Base-by-base conservation (phyloP, 805 yeast species). In the Danielia reshetovae region DNA sequence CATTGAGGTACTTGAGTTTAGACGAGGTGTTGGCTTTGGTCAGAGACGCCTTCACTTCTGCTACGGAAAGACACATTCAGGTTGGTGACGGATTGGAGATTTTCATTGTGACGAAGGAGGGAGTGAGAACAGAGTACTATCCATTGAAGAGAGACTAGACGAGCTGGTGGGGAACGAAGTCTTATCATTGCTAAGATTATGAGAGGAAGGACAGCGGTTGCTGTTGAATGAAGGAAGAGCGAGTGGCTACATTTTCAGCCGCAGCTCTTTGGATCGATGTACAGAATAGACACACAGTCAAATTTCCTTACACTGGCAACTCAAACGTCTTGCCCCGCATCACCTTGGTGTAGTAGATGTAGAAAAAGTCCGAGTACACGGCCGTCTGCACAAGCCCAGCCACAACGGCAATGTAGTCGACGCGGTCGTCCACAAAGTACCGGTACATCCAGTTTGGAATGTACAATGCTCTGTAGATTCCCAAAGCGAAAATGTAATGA, bases 21-120 rank as follows among this genome's bases (percentile, higher is more conserved):
- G 96, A 87, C 2, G 95, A 89, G 65, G 97, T 88, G 16, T 68
- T 93, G 52, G 74, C 79, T 49, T 68, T 93, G 45, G 97, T 93
- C 24, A 81, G 79, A 59, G 98, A 93, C 63, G 95, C 98, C 5
- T 93, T 93, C 57, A 72, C 87, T 15, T 87, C 96, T 7, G 98
- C 96, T 14, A 90, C 97, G 13, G 98, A 93, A 67, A 84, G 98
- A 74, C 97, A 93, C 63, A 93, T 93, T 50, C 94, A 89, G 49
- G 97, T 93, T 34, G 98, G 98, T 69, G 98, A 93, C 68, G 95
- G 93, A 5, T 73, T 93, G 44, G 96, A 93, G 62, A 81, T 93
- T 31, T 68, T 84, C 46, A 85, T 93, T 49, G 89, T 90, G 39
- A 87, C 97, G 10, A 89, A 88, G 58, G 96, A 88, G 16, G 98